Evolutionary conservation across 2,329 filamentous ascomycete species (phyloP).

Genomic region (Fusarium buxicola): DNA sequence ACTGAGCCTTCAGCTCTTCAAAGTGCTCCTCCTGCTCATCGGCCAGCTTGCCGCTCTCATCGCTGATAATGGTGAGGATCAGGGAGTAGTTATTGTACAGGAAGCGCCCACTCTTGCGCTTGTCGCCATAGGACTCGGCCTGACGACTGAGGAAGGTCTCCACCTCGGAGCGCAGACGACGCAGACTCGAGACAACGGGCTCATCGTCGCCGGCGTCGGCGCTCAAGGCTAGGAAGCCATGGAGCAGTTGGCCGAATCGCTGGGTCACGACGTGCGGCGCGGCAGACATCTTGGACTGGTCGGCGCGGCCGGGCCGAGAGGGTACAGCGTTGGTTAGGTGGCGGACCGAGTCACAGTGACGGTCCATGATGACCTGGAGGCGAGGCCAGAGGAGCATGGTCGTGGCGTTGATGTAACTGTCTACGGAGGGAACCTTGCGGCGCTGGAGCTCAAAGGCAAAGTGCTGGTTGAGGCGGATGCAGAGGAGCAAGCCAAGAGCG

Average conservation of each 20-base stretch:
- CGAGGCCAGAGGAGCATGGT: slow-evolving; percentile 98
- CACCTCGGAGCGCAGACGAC: slow-evolving; percentile 81
- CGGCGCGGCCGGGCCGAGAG: slow-evolving; percentile 58
- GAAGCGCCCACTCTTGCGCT: slow-evolving; percentile 86
- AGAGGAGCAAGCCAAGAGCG: slow-evolving; percentile 87
- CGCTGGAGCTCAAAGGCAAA: slow-evolving; percentile 94
- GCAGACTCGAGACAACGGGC: slow-evolving; percentile 84
- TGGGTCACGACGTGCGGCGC: slow-evolving; percentile 94
- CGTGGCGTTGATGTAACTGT: slow-evolving; percentile 92
- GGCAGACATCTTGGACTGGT: slow-evolving; percentile 73
- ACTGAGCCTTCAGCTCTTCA: slow-evolving; percentile 70
- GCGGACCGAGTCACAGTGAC: slow-evolving; percentile 88
- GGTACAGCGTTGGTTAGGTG: slow-evolving; percentile 66
- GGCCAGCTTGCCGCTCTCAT: slow-evolving; percentile 78
- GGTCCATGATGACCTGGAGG: slow-evolving; percentile 93
- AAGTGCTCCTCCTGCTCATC: slow-evolving; percentile 82
- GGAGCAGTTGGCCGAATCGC: slow-evolving; percentile 92
- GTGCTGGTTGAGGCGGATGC: slow-evolving; percentile 92
- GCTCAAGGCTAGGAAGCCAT: slow-evolving; percentile 85
- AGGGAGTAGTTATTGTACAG: slow-evolving; percentile 96
- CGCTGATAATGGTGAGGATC: slow-evolving; percentile 90
- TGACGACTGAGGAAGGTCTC: slow-evolving; percentile 85
- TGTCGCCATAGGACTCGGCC: slow-evolving; percentile 80
- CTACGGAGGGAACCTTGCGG: slow-evolving; percentile 87
- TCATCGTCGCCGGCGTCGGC: slow-evolving; percentile 95